Conservation (phyloP, 257 asterid species). For the Primulina eburnea region DNA sequence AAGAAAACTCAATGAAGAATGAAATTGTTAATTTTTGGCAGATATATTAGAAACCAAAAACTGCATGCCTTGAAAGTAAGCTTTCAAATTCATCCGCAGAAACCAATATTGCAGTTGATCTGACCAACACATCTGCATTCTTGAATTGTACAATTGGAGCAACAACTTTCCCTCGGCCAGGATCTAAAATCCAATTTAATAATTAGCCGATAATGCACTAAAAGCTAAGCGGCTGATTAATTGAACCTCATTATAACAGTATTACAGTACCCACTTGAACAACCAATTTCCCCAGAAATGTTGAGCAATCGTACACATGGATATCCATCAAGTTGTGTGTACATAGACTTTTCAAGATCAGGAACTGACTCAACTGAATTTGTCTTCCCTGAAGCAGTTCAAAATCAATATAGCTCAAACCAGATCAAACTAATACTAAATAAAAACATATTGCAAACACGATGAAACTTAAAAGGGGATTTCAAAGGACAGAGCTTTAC, state of each 20-base stretch:
- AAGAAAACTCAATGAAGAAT: slow-evolving; percentile 4
- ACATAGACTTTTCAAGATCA: slow-evolving; percentile 95
- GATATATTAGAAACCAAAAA: slow-evolving; percentile 10
- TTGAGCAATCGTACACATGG: slow-evolving; percentile 97
- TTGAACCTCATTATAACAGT: slow-evolving; percentile 21
- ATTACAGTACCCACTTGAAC: slow-evolving; percentile 71
- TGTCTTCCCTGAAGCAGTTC: slow-evolving; percentile 52
- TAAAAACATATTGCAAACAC: not conserved
- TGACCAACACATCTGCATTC: slow-evolving; percentile 46
- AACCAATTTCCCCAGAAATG: slow-evolving; percentile 94
- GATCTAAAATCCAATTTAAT: slow-evolving; percentile 51
- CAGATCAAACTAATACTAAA: slow-evolving; percentile 8
- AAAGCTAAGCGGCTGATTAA: not conserved
- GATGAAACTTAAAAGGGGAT: not conserved
- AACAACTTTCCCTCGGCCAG: slow-evolving; percentile 79
- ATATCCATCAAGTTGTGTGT: slow-evolving; percentile 69
- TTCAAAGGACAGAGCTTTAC: slow-evolving; percentile 2
- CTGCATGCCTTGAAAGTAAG: slow-evolving; percentile 67
- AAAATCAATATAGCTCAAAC: slow-evolving; percentile 23
- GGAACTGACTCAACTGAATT: slow-evolving; percentile 83
- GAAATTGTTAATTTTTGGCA: slow-evolving; percentile 7
- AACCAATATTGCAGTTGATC: slow-evolving; percentile 61
- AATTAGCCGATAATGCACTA: slow-evolving; percentile 17
- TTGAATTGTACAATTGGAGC: slow-evolving; percentile 71
- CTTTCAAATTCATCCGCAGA: slow-evolving; percentile 71